Evolutionary conservation across 345 rosid genomes (phyloP), one percentile per base, ranked within the genome.

Genomic region (Populus simonii): DNA sequence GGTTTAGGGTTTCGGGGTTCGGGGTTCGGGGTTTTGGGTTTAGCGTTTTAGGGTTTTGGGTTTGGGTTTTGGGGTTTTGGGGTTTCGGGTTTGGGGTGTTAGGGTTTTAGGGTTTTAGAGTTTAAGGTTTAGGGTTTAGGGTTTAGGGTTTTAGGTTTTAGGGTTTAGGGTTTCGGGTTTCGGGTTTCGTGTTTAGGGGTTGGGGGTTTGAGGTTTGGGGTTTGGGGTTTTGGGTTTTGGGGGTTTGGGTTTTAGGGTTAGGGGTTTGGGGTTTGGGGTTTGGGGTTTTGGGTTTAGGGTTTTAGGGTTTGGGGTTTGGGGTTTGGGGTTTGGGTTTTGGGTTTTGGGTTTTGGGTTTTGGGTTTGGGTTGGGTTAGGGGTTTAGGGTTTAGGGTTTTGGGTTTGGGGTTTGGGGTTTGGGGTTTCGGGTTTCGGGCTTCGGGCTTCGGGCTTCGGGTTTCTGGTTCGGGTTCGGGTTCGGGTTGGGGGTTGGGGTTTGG

Each of bases 321-420:
- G 39, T 7, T 7, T 6, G 0, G 39, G 39, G 72, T 20, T 38
- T 69, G 20, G 49, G 72, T 69, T 38, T 41, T 7, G 72, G 53
- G 72, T 69, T 29, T 31, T 2, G 22, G 62, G 74, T 27, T 27
- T 27, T 27, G 29, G 29, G 1, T 23, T 47, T 22, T 39, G 62
- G 33, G 5, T 25, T 25, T 43, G 74, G 74, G 74, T 43, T 43
- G 74, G 74, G 38, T 20, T 47, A 2, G 8, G 74, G 57, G 74
- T 71, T 47, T 71, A 2, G 74, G 74, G 74, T 47, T 47, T 71
- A 0, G 74, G 74, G 74, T 25, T 22, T 71, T 71, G 61, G 74
- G 61, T 43, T 47, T 71, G 6, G 74, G 74, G n/a, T n/a, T n/a
- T n/a, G n/a, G n/a, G 74, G 10, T 47, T 71, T n/a, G 74, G 57